These are phyloP conservation scores for Tetrapyrgos nigripes DNA, from an alignment of 1,284 basidiomycete genomes.

Conservation along the genomic window DNA sequence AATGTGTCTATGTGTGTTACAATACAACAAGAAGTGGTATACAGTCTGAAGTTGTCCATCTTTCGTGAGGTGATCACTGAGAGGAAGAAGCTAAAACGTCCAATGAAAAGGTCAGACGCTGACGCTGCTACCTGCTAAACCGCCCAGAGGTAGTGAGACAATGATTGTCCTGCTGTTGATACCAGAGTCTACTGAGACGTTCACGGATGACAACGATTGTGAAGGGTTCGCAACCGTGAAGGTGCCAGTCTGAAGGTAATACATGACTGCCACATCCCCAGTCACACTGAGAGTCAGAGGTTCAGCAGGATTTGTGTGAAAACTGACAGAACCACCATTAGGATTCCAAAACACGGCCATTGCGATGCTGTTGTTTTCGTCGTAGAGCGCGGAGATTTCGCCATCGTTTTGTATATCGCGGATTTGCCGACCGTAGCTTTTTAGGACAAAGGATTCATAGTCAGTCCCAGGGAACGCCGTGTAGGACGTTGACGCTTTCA, in stretches of 20 bases:
- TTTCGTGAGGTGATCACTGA: too few species aligned
- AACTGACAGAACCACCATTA: slow-evolving; percentile 4
- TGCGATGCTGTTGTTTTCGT: slow-evolving; percentile 41
- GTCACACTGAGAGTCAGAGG: not conserved
- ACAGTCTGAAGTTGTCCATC: too few species aligned
- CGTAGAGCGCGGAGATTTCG: slow-evolving; percentile 48
- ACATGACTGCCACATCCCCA: slow-evolving; percentile 7
- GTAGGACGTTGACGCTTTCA: slow-evolving; percentile 50
- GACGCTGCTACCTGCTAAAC: slow-evolving; percentile 50
- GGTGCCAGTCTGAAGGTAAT: not conserved
- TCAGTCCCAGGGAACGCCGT: slow-evolving; percentile 57
- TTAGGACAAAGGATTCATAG: slow-evolving; percentile 36
- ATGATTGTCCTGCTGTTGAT: slow-evolving; percentile 20
- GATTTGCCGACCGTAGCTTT: slow-evolving; percentile 31
- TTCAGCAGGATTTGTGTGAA: not conserved
- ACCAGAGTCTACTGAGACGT: slow-evolving; percentile 25
- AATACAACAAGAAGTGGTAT: not conserved
- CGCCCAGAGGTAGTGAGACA: slow-evolving; percentile 32
- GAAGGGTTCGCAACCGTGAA: slow-evolving; percentile 11
- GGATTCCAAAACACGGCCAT: slow-evolving; percentile 55
- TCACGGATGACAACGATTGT: slow-evolving; percentile 4
- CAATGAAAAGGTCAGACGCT: slow-evolving; percentile 27
- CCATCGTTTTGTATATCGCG: slow-evolving; percentile 50
- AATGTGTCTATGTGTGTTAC: not conserved
- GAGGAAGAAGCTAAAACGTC: too few species aligned